Base-by-base conservation (phyloP, 192 early-diverging fungal genomes). In the Physocladia obscura region DNA sequence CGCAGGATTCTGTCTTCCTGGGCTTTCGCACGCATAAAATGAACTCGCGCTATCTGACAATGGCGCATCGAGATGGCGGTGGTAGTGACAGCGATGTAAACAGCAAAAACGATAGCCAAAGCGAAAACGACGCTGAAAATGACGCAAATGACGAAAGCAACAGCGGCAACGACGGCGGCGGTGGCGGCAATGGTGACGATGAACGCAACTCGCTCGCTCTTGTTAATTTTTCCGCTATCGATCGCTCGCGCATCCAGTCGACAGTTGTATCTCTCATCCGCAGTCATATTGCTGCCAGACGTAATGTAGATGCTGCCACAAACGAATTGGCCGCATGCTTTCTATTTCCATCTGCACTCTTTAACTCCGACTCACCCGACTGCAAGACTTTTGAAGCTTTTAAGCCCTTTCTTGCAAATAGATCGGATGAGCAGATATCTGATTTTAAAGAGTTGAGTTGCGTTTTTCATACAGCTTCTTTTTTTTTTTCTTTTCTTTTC, bases 11-110 rank as follows among this genome's bases (percentile, higher is more conserved):
- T 31, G 35, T 82, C 30, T 79, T 64, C 70, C 72, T 84, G 22
- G 74, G 74, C 2, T 82, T 79, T 70, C 54, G 24, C 3, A 81
- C 83, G 0, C 83, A 84, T 60, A 84, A 84, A 70, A 82, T 81
- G 78, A 82, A 79, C 52, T 50, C 30, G 21, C 52, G 49, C 38
- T 77, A n/a, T n/a, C n/a, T n/a, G n/a, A n/a, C n/a, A n/a, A n/a
- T n/a, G n/a, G n/a, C n/a, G n/a, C n/a, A n/a, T n/a, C n/a, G n/a
- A n/a, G n/a, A n/a, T n/a, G n/a, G n/a, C n/a, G n/a, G n/a, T n/a
- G n/a, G n/a, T n/a, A n/a, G n/a, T n/a, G n/a, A n/a, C n/a, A n/a
- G n/a, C n/a, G n/a, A n/a, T n/a, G n/a, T n/a, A n/a, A n/a, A n/a
- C n/a, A n/a, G n/a, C n/a, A n/a, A n/a, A n/a, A n/a, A n/a, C n/a